Percentiles rank a stretch among this genome's conserved stretches.
Conservation (phyloP, 2,329 filamentous ascomycete genomes). For the Torrubiellomyces zombiae region DNA sequence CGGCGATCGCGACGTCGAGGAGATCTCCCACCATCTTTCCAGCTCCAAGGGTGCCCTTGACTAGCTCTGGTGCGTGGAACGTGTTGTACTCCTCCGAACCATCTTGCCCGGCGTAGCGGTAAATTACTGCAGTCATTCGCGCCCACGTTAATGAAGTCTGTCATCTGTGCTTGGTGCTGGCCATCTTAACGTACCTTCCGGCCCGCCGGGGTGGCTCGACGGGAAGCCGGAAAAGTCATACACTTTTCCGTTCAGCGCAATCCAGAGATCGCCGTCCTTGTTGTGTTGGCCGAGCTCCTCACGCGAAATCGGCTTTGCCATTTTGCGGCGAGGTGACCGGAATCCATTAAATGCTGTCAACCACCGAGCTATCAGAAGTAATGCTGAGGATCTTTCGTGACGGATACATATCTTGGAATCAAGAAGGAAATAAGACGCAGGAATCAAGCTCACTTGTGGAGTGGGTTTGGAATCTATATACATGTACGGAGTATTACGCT, state of each 20-base stretch:
- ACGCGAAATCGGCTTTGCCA: not conserved
- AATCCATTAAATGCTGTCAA: not conserved
- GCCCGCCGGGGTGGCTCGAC: conserved; percentile 9
- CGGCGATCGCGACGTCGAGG: conserved; percentile 3
- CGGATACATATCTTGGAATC: too few species aligned
- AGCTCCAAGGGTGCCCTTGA: conserved; percentile 6
- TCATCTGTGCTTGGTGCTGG: not conserved
- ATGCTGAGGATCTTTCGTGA: too few species aligned
- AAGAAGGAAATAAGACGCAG: too few species aligned
- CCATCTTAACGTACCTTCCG: conserved; percentile 4
- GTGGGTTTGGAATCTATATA: too few species aligned
- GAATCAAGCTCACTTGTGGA: too few species aligned
- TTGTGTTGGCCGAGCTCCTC: not conserved
- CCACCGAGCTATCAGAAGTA: not conserved
- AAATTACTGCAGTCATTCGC: conserved; percentile 6
- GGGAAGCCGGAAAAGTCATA: conserved; percentile 32
- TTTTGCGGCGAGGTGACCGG: not conserved
- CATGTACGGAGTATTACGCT: too few species aligned
- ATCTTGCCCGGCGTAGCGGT: conserved; percentile 10
- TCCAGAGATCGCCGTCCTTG: conserved; percentile 36
- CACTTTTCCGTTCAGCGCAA: conserved; percentile 49
- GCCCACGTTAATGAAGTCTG: conserved; percentile 2
- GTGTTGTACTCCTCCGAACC: conserved; percentile 10
- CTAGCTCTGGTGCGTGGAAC: conserved; percentile 8
- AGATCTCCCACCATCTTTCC: conserved; percentile 6